Conservation (phyloP, 2,329 filamentous ascomycete genomes). For the Ophiostoma quercus region DNA sequence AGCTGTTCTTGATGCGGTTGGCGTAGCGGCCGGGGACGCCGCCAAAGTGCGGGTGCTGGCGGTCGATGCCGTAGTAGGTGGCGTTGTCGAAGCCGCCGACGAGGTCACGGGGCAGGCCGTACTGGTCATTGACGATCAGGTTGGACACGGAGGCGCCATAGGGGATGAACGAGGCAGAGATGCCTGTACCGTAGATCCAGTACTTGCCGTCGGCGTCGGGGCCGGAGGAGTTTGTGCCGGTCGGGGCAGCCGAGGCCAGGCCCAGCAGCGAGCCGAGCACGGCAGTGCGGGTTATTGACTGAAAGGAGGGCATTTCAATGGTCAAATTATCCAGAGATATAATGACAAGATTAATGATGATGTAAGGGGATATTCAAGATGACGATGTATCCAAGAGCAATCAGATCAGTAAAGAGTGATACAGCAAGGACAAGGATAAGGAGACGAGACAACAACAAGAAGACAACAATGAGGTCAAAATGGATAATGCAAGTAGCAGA, state of each 20-base stretch:
- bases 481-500: background rate
- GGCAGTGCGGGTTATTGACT: background rate
- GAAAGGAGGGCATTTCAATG: background rate
- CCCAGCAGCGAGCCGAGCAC: background rate
- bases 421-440: background rate
- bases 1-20: constrained; percentile 74
- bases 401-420: background rate
- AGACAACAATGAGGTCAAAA: background rate
- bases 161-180: constrained; percentile 64
- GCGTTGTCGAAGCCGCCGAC: constrained; percentile 74
- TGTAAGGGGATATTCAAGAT: background rate
- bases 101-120: constrained; percentile 64
- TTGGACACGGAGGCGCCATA: constrained; percentile 71
- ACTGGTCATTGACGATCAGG: constrained; percentile 63
- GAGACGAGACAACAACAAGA: no score
- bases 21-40: constrained; percentile 71
- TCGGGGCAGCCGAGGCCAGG: background rate
- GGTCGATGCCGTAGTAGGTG: constrained; percentile 60
- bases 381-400: background rate
- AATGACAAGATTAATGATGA: background rate
- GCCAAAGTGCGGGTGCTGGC: constrained; percentile 64
- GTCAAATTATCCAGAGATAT: background rate
- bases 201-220: constrained; percentile 63
- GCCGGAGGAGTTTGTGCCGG: constrained; percentile 8
- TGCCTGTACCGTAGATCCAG: constrained; percentile 61